phyloP scores from a whole-genome alignment of 768 basidiomycete species.

The Sporobolomyces phaffii region DNA sequence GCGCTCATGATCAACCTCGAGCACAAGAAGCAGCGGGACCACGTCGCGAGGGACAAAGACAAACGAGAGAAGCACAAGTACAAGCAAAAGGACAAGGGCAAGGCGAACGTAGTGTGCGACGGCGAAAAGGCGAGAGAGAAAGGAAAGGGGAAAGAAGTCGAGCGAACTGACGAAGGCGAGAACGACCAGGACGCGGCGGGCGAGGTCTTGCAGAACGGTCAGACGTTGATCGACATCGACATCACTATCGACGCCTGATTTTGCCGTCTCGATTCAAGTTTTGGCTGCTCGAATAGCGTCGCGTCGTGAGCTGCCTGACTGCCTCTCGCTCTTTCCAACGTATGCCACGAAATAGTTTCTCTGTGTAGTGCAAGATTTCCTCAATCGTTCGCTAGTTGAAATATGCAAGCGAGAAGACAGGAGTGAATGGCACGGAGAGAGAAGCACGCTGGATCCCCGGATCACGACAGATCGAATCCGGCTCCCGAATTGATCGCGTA shows the following conservation, averaged over 20 bases:
- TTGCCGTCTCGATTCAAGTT: too few relatives aligned
- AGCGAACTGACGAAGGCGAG: neutral
- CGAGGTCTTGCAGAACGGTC: too few relatives aligned
- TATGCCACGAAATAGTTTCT: too few relatives aligned
- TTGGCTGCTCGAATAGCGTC: too few relatives aligned
- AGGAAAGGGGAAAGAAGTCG: neutral
- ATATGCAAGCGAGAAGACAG: too few relatives aligned
- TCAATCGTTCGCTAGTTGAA: too few relatives aligned
- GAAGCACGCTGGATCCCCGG: neutral
- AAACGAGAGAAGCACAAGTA: neutral
- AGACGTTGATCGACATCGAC: neutral
- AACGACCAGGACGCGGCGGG: neutral
- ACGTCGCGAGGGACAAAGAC: neutral
- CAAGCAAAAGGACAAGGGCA: neutral
- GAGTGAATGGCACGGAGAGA: neutral
- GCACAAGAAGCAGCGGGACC: neutral
- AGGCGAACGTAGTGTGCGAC: neutral
- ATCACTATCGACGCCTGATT: neutral
- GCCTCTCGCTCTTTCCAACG: too few relatives aligned
- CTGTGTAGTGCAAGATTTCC: too few relatives aligned
- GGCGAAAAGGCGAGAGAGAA: neutral
- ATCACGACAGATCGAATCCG: slow-evolving; percentile 92
- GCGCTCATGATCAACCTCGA: slow-evolving; percentile 6
- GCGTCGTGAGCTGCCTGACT: too few relatives aligned
- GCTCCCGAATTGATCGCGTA: slow-evolving; percentile 69